These are phyloP conservation scores for Fraxinus albicans DNA, from an alignment of 305 asterid genomes.

Conservation along the genomic window DNA sequence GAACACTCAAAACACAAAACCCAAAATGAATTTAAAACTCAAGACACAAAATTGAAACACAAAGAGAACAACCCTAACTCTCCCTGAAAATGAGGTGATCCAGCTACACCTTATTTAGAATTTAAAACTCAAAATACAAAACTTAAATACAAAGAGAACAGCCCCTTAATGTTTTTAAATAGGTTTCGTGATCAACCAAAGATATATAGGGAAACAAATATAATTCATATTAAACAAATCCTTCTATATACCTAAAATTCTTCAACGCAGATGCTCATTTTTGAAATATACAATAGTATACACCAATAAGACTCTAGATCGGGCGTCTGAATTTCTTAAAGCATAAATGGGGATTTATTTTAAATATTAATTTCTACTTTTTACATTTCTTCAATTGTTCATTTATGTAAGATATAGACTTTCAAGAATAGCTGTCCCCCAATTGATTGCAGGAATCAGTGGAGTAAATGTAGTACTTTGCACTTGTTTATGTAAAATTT, in stretches of 20 bases:
- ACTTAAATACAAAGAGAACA: no score
- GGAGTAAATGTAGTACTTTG: not conserved
- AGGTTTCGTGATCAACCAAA: not conserved
- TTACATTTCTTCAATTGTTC: not conserved
- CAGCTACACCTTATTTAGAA: no score
- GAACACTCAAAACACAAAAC: no score
- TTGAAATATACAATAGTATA: not conserved
- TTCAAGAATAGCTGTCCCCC: not conserved
- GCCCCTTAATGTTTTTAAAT: not conserved
- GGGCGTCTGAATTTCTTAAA: not conserved
- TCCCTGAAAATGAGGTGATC: no score
- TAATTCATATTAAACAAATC: not conserved
- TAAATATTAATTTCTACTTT: not conserved
- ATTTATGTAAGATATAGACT: not conserved
- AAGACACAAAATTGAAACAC: no score
- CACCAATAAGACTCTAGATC: not conserved
- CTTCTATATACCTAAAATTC: not conserved
- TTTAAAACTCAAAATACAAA: no score
- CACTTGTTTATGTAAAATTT: not conserved
- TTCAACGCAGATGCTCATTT: not conserved
- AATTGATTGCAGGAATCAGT: not conserved
- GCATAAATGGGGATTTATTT: not conserved
- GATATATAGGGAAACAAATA: not conserved
- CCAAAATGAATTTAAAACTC: no score
- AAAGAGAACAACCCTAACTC: no score